Evolutionary conservation across 306 rosid species (phyloP).

Genomic region (Macrotyloma uniflorum): DNA sequence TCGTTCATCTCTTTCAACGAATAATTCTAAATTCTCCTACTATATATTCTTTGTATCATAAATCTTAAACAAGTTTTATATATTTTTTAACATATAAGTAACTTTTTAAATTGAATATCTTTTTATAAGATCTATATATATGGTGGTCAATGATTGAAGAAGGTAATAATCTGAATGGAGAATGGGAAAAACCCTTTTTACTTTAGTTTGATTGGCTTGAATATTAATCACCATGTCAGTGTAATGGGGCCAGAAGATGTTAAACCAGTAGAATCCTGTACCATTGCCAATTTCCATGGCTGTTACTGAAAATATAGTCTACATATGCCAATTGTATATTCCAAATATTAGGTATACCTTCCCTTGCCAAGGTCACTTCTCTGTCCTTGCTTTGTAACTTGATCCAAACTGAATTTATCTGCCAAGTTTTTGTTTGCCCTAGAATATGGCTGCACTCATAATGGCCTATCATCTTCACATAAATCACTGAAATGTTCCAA

Average conservation of each 20-base stretch:
- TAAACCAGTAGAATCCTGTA: conserved; percentile 29
- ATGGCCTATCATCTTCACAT: not conserved
- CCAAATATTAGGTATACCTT: not conserved
- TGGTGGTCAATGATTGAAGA: no score
- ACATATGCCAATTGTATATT: conserved; percentile 11
- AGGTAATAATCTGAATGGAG: no score
- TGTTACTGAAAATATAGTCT: not conserved
- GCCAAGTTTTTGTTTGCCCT: not conserved
- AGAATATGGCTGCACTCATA: not conserved
- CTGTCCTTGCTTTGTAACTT: not conserved
- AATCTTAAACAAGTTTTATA: no score
- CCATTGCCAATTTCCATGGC: conserved; percentile 29
- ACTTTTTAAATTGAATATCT: no score
- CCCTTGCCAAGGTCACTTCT: not conserved
- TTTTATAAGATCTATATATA: no score
- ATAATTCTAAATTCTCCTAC: no score
- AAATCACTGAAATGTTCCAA: not conserved
- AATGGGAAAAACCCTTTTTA: not conserved
- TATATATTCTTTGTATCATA: no score
- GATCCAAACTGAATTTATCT: not conserved
- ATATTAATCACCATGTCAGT: not conserved
- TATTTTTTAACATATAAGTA: no score
- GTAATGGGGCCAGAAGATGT: conserved; percentile 3
- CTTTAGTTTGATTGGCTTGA: conserved; percentile 14
- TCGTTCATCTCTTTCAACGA: no score